Base-by-base conservation (phyloP, 2,329 filamentous ascomycete genomes). In the Scleromitrula shiraiana region DNA sequence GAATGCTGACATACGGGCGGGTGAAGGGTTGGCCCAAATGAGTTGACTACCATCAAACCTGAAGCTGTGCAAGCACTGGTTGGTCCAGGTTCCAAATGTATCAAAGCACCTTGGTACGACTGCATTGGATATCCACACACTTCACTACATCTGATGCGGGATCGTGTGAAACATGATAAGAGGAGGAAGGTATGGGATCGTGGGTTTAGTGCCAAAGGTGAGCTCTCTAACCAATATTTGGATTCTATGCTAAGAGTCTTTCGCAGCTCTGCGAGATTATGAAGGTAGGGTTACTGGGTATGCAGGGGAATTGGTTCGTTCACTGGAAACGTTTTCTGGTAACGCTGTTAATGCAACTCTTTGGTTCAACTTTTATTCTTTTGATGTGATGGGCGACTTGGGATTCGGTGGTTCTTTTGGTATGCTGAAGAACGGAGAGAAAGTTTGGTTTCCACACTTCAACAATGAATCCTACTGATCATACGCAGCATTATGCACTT, bases 321-420 rank as follows among this genome's bases (percentile, higher is more conserved):
- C 54, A 17, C 20, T 60, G 4, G 32, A 26, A 26, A 35, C 46
- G 4, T 49, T 42, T 19, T 14, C 41, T 3, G 59, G 57, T 3
- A 54, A 54, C 26, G 22, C 56, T 6, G 17, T 59, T 5, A 51
- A 59, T 42, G 56, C 44, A 2, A 52, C 46, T 37, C 17, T 45
- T 14, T 59, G 56, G 56, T 58, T 59, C 36, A 53, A 57, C 19
- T 56, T 49, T 30, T 59, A 52, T 37, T 36, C 48, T 5, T 62
- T 61, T 41, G 60, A 62, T 42, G 51, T 60, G 5, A 60, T 61
- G 53, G 57, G 57, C n/a, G 57, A 60, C 15, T 47, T 62, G 23
- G 57, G 53, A 2, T 60, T 61, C 41, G 56, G 58, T 0, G 50
- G 56, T n/a, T 52, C 56, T 0, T 61, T 60, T 42, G 47, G 55